Conservation (phyloP, 2,329 filamentous ascomycete genomes). For the Stagonosporopsis cucurbitacearum region DNA sequence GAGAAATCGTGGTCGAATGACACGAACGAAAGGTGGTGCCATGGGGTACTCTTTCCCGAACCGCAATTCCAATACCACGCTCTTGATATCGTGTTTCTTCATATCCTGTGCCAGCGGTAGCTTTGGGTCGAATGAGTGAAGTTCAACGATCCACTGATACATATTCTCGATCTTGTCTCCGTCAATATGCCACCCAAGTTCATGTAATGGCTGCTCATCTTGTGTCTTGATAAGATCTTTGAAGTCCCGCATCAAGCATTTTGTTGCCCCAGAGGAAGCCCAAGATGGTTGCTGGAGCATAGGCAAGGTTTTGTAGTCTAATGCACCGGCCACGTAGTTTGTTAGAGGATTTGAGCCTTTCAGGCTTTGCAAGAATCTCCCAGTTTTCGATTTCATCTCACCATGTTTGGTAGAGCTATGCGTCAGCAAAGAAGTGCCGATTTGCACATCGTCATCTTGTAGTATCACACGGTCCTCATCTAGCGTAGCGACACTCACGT, state of each 20-base stretch:
- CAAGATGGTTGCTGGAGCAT: slow-evolving; percentile 70
- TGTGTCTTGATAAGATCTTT: slow-evolving; percentile 70
- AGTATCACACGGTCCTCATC: slow-evolving; percentile 57
- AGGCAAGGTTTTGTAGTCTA: slow-evolving; percentile 68
- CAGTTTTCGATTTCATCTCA: slow-evolving; percentile 38
- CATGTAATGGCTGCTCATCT: slow-evolving; percentile 62
- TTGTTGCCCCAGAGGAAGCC: slow-evolving; percentile 67
- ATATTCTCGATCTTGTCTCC: slow-evolving; percentile 70
- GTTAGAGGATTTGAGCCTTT: slow-evolving; percentile 49
- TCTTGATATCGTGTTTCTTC: slow-evolving; percentile 65
- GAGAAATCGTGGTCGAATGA: slow-evolving; percentile 80
- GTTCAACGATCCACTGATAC: slow-evolving; percentile 90
- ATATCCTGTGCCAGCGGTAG: slow-evolving; percentile 79
- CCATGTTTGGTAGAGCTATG: slow-evolving; percentile 33
- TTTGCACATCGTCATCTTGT: slow-evolving; percentile 28
- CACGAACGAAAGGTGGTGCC: slow-evolving; percentile 81
- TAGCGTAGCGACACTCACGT: slow-evolving; percentile 57
- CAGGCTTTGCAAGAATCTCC: slow-evolving; percentile 33
- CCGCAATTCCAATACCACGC: slow-evolving; percentile 80
- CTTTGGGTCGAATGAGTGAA: slow-evolving; percentile 77
- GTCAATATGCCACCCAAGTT: slow-evolving; percentile 86
- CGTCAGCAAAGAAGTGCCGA: slow-evolving; percentile 28
- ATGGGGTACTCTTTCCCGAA: slow-evolving; percentile 80
- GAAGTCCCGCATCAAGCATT: slow-evolving; percentile 69
- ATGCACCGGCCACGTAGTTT: slow-evolving; percentile 70